A percentile compares a stretch with the other conserved stretches of the same genome.
phyloP scores from a whole-genome alignment of 106 monocot species.

The Platanthera guangdongensis region DNA sequence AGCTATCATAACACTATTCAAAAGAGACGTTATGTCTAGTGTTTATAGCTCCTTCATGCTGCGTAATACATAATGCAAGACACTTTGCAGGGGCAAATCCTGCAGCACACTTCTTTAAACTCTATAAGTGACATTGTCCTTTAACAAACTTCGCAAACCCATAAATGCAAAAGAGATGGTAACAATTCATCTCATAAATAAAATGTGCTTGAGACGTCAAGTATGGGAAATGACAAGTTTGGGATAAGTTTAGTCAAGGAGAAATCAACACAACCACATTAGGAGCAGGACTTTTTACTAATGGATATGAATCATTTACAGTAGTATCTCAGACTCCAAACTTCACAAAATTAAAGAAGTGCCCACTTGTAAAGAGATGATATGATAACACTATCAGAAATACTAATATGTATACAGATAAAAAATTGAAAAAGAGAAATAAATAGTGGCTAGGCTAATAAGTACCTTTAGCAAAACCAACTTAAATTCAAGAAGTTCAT shows the following conservation, averaged over 20 bases:
- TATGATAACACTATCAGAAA: neutral
- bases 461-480: constrained; percentile 86
- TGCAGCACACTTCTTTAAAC: neutral
- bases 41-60: neutral
- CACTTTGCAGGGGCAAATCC: neutral
- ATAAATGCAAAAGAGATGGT: neutral
- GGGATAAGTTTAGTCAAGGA: neutral
- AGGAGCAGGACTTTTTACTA: neutral
- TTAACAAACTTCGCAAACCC: neutral
- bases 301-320: neutral
- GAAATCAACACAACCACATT: neutral
- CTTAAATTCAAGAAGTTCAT: constrained; percentile 97
- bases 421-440: neutral
- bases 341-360: neutral
- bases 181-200: neutral
- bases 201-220: neutral
- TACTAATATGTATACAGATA: neutral
- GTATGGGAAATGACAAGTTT: neutral
- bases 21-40: neutral
- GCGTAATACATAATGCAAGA: neutral
- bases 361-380: neutral
- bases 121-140: neutral
- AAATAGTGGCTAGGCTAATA: neutral
- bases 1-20: too few relatives aligned
- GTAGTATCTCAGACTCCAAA: neutral